phyloP scores from a whole-genome alignment of 768 basidiomycete genomes.

The Collybia mongolica region DNA sequence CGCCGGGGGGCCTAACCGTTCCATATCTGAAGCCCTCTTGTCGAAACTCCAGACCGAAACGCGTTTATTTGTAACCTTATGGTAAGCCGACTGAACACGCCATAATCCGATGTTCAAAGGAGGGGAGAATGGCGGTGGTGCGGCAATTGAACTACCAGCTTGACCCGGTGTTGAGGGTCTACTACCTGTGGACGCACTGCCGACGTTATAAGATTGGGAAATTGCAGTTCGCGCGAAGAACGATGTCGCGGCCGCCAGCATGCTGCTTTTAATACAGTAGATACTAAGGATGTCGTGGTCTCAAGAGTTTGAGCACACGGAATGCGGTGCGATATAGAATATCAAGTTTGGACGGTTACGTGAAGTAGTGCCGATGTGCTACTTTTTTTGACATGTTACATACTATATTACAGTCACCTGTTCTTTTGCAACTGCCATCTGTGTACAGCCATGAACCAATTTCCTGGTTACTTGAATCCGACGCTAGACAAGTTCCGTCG shows the following conservation, averaged over 20 bases:
- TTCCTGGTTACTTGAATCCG: background rate
- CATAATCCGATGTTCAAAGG: slow-evolving; percentile 80
- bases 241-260: slow-evolving; percentile 82
- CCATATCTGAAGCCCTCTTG: slow-evolving; percentile 74
- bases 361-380: too few relatives aligned
- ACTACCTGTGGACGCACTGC: slow-evolving; percentile 34
- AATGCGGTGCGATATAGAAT: too few relatives aligned
- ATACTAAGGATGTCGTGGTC: too few relatives aligned
- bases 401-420: too few relatives aligned
- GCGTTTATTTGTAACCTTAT: slow-evolving; percentile 87
- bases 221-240: slow-evolving; percentile 82
- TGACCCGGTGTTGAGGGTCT: slow-evolving; percentile 50
- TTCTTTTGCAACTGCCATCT: too few relatives aligned
- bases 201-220: slow-evolving; percentile 76
- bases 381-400: too few relatives aligned
- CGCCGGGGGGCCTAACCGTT: slow-evolving; percentile 59
- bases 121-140: slow-evolving; percentile 44
- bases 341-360: too few relatives aligned
- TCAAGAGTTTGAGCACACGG: too few relatives aligned
- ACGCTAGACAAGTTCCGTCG: background rate
- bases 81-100: slow-evolving; percentile 83
- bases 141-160: slow-evolving; percentile 23
- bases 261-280: slow-evolving; percentile 20
- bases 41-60: slow-evolving; percentile 94
- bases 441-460: too few relatives aligned